phyloP scores from a whole-genome alignment of 1,284 basidiomycete genomes.

The Marasmius oreades region DNA sequence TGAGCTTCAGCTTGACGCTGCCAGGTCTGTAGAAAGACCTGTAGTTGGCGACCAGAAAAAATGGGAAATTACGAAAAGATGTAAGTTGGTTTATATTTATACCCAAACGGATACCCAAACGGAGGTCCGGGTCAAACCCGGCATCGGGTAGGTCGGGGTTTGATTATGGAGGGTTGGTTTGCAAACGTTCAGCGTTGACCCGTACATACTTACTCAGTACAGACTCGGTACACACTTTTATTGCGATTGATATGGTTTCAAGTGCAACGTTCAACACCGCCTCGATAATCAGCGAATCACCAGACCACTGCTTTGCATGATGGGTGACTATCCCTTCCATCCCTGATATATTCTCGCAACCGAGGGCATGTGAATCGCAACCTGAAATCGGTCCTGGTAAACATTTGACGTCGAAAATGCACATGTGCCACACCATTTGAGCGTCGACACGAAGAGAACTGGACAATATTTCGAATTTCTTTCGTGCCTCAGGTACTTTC shows the following conservation, averaged over 20 bases:
- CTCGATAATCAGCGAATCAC: background rate
- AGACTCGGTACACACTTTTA: background rate
- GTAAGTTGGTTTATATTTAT: background rate
- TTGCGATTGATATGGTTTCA: background rate
- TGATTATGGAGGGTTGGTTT: background rate
- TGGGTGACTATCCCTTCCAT: background rate
- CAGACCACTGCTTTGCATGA: background rate
- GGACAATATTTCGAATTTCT: too few species aligned
- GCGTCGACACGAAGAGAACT: too few species aligned
- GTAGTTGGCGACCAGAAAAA: background rate
- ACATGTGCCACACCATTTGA: too few species aligned
- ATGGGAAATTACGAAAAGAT: background rate
- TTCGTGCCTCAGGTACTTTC: too few species aligned
- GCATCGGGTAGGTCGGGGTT: background rate
- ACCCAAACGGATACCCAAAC: background rate
- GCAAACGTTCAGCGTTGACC: too few species aligned
- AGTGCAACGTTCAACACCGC: background rate
- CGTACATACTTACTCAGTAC: too few species aligned
- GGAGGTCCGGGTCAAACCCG: background rate
- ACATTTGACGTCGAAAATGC: too few species aligned
- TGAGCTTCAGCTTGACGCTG: slow-evolving; percentile 6
- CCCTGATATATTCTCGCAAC: background rate
- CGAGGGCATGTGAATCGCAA: background rate
- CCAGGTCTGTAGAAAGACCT: background rate
- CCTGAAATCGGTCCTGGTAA: too few species aligned